Evolutionary conservation across 1,284 basidiomycete species (phyloP), one percentile per base, ranked within the genome.

Genomic region (Trichosporon sp.): DNA sequence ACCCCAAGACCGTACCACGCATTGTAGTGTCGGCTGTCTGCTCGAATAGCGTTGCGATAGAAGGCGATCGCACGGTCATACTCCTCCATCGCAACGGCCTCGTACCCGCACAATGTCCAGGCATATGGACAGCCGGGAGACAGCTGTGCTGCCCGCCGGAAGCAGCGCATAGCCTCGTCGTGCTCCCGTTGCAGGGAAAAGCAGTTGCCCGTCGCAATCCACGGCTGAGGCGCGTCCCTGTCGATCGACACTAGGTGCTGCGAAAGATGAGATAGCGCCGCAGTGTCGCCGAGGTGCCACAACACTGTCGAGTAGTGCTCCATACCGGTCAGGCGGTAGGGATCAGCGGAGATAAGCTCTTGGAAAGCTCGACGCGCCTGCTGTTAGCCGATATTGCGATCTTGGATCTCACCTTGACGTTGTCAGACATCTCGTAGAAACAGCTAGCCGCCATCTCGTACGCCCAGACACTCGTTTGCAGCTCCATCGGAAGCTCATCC

Each of bases 1-100:
- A 90, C 89, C 61, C 95, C 94, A 70, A 97, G 83, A n/a, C 95
- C 95, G 81, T 96, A 97, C 93, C 94, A 97, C 61, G 95, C 94
- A 81, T 94, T 95, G 80, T 96, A 97, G 80, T 95, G 92, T 78
- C 91, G 87, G 73, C 86, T 82, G 83, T 96, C 92, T 62, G 88
- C 87, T 78, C 90, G 86, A 77, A 97, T 84, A 44, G 94, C 93
- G 60, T 86, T 88, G 76, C 95, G 87, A 80, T 94, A 97, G 82
- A 91, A 94, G 63, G 85, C 86, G 71, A 93, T 87, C 31, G 93
- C 92, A 78, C 89, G 88, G 73, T 93, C 90, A 69, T 90, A 84
- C 82, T 97, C 92, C 73, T 96, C 93, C 80, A 95, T 90, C 65
- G 81, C 80, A 70, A 95, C 87, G 49, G 89, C 90, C 84, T 97